Base-by-base conservation (phyloP, 139 green algal genomes). In the Trebouxia sp. region DNA sequence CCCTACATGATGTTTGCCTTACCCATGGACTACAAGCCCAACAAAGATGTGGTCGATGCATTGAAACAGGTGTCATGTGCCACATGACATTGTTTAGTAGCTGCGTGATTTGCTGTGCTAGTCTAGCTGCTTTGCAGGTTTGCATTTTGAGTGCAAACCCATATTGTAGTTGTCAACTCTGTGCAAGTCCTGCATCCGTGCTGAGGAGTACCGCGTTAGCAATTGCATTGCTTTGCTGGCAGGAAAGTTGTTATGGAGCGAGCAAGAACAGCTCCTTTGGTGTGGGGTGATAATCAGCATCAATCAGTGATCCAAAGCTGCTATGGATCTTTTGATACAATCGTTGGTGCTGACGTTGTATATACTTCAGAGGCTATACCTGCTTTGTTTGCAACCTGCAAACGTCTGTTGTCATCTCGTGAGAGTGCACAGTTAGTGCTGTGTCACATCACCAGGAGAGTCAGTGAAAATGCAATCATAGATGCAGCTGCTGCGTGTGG, bases 301-400 rank as follows among this genome's bases (percentile, higher is more conserved):
- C 32, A 80, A 5, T 4, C 51, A 24, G 53, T 42, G 0, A 30
- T 85, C n/a, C 26, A 48, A 28, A 22, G 17, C 11, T 65, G 75
- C 0, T 76, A 70, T 14, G 62, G 72, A 1, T 24, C 4, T 39
- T 86, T 89, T 53, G 67, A 86, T 28, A 41, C 77, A 1, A 58
- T 89, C 17, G 32, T 86, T 32, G 82, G 81, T 4, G 67, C 75
- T 5, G 82, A 85, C 56, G 76, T 85, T 38, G 66, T 83, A 3
- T 85, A 85, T 38, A 55, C 43, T 7, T 45, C 43, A 9, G 55
- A 85, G 15, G 43, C n/a, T 9, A n/a, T 82, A 11, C 39, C 48
- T 6, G 38, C 11, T 5, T 58, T 89, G 38, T 79, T 87, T 39
- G 65, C 10, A 6, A 65, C 53, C 12, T 76, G 37, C 7, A 45